A percentile compares a stretch with the other conserved stretches of the same genome.
phyloP scores from a whole-genome alignment of 2,329 filamentous ascomycete species.

The Ploettnerulaceae sp. region DNA sequence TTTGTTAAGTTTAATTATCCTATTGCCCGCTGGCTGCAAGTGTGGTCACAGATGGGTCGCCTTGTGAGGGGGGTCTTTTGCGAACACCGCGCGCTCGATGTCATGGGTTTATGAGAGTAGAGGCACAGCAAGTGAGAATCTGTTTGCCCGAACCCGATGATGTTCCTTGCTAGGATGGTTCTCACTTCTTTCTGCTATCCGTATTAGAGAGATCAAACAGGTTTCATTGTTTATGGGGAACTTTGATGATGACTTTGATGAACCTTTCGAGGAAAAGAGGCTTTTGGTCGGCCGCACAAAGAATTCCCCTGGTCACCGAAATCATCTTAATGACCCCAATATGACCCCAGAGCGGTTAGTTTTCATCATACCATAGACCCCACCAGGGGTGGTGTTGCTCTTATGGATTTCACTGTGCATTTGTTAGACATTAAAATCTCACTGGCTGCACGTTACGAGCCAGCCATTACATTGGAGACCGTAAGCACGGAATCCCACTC shows the following conservation, averaged over 20 bases:
- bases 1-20: slow-evolving; percentile 5
- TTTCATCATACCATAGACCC: background rate
- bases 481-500: slow-evolving; percentile 3
- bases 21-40: slow-evolving; percentile 3
- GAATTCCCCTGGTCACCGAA: background rate
- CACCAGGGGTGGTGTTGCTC: background rate
- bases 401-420: background rate
- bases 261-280: background rate
- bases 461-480: background rate
- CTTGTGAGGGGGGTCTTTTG: background rate
- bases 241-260: background rate
- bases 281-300: background rate
- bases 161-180: background rate
- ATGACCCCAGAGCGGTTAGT: background rate
- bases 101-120: background rate
- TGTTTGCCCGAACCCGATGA: background rate
- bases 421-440: slow-evolving; percentile 1
- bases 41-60: slow-evolving; percentile 10
- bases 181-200: background rate
- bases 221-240: background rate
- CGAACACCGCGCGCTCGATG: background rate
- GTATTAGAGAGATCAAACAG: background rate
- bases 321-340: background rate
- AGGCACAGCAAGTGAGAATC: slow-evolving; percentile 4
- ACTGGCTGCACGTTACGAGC: slow-evolving; percentile 5